Conservation (phyloP, 2,329 filamentous ascomycete genomes). For the Trichoderma cornu-damae region DNA sequence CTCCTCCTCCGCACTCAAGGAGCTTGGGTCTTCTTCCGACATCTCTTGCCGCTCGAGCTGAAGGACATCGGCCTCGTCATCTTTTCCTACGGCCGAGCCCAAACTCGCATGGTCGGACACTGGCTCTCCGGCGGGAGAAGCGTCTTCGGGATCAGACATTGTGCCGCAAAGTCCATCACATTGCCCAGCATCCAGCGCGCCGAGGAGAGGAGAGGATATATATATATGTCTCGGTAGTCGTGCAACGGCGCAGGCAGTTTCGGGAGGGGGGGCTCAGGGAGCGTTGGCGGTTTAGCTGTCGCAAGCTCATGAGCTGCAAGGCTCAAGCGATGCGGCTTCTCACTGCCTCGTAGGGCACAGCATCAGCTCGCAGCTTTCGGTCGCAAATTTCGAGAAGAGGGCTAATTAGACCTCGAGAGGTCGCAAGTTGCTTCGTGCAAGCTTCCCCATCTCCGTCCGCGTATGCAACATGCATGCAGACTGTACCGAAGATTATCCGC, state of each 20-base stretch:
- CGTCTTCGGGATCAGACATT: slow-evolving; percentile 48
- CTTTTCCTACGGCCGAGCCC: neutral
- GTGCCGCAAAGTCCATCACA: slow-evolving; percentile 39
- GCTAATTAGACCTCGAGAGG: slow-evolving; percentile 3
- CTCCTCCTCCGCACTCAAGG: slow-evolving; percentile 18
- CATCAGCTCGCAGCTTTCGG: neutral
- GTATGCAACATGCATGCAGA: slow-evolving; percentile 14
- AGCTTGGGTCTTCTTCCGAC: slow-evolving; percentile 10
- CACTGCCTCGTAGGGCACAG: slow-evolving; percentile 1
- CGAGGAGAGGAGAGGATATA: neutral
- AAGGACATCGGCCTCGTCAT: slow-evolving; percentile 21
- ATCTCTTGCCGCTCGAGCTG: slow-evolving; percentile 24
- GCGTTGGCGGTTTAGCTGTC: neutral
- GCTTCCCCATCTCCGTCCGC: slow-evolving; percentile 13
- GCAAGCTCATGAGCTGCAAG: slow-evolving; percentile 6
- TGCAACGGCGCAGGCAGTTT: neutral
- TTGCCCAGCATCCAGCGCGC: slow-evolving; percentile 18
- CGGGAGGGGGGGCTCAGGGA: neutral
- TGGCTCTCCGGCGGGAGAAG: slow-evolving; percentile 37
- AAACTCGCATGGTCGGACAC: slow-evolving; percentile 39
- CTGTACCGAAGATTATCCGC: slow-evolving; percentile 17
- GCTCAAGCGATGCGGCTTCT: neutral
- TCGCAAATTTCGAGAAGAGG: neutral
- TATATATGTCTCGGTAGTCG: neutral
- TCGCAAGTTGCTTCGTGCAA: neutral